Base-by-base conservation (phyloP, 2,329 filamentous ascomycete species). In the Pseudomassariella vexata region DNA sequence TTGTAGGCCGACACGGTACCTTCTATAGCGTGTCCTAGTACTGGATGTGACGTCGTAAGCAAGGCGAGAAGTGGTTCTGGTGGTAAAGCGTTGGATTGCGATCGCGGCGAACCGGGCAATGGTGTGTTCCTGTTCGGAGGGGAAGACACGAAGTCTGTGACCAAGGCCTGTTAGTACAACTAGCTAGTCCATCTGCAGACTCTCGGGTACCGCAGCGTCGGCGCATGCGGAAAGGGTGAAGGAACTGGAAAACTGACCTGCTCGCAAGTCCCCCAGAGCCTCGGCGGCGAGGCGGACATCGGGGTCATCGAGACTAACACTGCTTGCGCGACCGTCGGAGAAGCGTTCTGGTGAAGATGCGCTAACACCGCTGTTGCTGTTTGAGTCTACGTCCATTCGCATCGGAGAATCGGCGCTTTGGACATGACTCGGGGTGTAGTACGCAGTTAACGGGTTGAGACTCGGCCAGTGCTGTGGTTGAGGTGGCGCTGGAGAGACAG, bases 1-100 rank as follows among this genome's bases (percentile, higher is more conserved):
- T 83, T 82, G 55, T 96, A 96, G 2, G 85, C 86, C 2, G 84
- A 87, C 6, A 90, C 74, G 0, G 88, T 90, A 32, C 82, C 80
- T 44, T 85, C 86, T 46, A 94, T 89, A 0, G 88, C 87, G 18
- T 79, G 86, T 8, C 85, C 87, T 11, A 95, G 73, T 39, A 94
- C 68, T 1, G 90, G 90, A 52, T 95, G 88, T 1, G 85, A 85
- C 3, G 86, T 89, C 1, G 88, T 94, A 15, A 96, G 73, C 2
- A 96, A 76, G 5, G 86, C 85, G 4, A 96, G 67, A 5, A 95
- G 69, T 1, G 89, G 92, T 56, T 95, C 88, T 5, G 78, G 70
- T 24, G 67, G 60, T n/a, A n/a, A n/a, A 2, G 67, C 62, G 18
- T 62, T 51, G 25, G 53, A 35, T 41, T 55, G 48, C 32, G 57